A percentile compares a stretch with the other conserved stretches of the same genome.
Evolutionary conservation across 2,329 filamentous ascomycete genomes (phyloP).

Genomic region (Blastomyces percursus): DNA sequence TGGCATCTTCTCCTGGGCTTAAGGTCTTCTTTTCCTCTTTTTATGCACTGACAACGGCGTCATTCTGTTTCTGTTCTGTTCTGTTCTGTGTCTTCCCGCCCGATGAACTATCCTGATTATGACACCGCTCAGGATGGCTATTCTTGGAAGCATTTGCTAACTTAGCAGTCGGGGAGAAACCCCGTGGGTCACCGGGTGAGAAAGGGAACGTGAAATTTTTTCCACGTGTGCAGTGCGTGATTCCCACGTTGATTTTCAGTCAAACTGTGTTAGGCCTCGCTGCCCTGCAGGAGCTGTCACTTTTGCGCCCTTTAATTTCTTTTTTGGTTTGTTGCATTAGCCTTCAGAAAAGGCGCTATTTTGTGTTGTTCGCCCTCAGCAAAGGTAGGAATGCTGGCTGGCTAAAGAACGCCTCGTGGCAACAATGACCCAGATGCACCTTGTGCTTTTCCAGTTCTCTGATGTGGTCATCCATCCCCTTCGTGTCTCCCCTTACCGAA

Average conservation of each 20-base stretch:
- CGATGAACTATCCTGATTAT: background rate
- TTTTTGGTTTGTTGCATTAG: background rate
- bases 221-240: background rate
- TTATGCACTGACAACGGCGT: no score
- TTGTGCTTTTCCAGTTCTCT: background rate
- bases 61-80: no score
- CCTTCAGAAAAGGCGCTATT: background rate
- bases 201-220: background rate
- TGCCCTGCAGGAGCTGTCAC: background rate
- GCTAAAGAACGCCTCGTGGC: no score
- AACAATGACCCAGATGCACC: background rate
- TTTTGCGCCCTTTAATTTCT: background rate
- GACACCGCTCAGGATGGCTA: background rate
- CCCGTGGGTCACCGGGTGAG: background rate
- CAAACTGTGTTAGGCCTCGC: background rate
- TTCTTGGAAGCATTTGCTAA: background rate
- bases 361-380: background rate
- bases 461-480: background rate
- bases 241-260: background rate
- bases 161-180: background rate
- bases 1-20: background rate
- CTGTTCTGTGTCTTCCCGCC: background rate
- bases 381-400: no score
- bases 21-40: background rate
- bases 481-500: background rate